Evolutionary conservation across 768 basidiomycete species (phyloP), one percentile per base, ranked within the genome.

Genomic region (Trametes elegans): DNA sequence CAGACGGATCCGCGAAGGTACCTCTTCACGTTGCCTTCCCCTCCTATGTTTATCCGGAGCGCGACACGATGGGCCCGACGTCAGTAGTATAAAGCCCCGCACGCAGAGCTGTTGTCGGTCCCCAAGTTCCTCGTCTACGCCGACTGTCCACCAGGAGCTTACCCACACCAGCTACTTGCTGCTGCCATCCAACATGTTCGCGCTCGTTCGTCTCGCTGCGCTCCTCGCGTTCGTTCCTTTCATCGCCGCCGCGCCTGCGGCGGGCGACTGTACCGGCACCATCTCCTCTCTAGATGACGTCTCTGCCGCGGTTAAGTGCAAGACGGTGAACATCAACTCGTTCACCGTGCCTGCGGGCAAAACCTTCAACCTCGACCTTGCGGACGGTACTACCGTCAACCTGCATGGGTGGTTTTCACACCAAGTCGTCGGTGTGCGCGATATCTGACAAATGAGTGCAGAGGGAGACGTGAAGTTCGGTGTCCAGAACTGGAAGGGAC

Each of bases 391-490:
- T 1, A 82, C 75, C 4, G 85, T 87, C 56, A 84, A 79, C 44
- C 67, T 87, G 67, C 67, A 84, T 84, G 59, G 62, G 80, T 69
- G n/a, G n/a, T n/a, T n/a, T n/a, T n/a, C n/a, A n/a, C n/a, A n/a
- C n/a, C n/a, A n/a, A n/a, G n/a, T n/a, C n/a, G n/a, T n/a, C n/a
- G n/a, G n/a, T n/a, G n/a, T n/a, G n/a, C n/a, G n/a, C n/a, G n/a
- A n/a, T n/a, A n/a, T n/a, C n/a, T n/a, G n/a, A n/a, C n/a, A n/a
- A n/a, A n/a, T n/a, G 24, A 41, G 45, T 32, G 43, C 32, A 85
- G 81, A 74, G 57, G 85, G 85, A 11, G 77, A 86, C 27, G 74
- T 87, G 36, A 59, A 65, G 16, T 87, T 88, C 63, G 83, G 77
- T 7, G 78, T 77, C 43, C 6, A 63, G 49, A 76, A 62, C 32